Conservation (phyloP, 208 protist genomes). For the Wallacemonas sp. region DNA sequence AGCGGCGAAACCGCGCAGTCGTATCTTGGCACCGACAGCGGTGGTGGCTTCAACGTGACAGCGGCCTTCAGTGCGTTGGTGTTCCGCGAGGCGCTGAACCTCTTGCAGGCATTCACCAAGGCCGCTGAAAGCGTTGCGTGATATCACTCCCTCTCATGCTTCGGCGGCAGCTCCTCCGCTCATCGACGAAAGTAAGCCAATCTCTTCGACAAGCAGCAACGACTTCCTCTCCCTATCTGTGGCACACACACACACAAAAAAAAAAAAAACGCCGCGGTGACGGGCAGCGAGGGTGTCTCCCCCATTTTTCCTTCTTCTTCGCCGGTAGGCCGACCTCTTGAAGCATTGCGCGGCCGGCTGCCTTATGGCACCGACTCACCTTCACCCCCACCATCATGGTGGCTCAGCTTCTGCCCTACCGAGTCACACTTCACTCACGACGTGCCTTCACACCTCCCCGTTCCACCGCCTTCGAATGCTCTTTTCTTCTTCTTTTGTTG, state of each 20-base stretch:
- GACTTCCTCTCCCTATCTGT: not conserved
- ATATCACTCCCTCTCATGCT: not conserved
- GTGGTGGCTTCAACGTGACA: constrained; percentile 39
- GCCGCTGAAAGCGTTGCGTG: not conserved
- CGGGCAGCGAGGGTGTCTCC: too few relatives aligned
- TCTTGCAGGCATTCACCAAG: constrained; percentile 1
- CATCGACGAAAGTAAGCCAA: not conserved
- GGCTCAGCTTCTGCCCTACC: too few relatives aligned
- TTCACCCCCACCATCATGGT: too few relatives aligned
- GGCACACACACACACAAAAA: too few relatives aligned
- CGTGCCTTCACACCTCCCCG: too few relatives aligned
- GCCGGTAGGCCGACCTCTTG: too few relatives aligned
- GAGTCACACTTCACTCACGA: too few relatives aligned
- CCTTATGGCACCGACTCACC: too few relatives aligned
- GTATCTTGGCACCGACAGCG: constrained; percentile 53
- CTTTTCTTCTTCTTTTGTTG: constrained; percentile 6
- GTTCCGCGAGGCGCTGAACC: constrained; percentile 21
- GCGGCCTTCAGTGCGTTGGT: constrained; percentile 45
- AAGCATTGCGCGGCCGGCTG: too few relatives aligned
- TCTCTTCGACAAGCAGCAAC: not conserved
- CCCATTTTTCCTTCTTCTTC: too few relatives aligned
- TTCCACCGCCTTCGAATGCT: too few relatives aligned
- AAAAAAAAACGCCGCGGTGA: too few relatives aligned
- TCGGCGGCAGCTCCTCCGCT: not conserved
- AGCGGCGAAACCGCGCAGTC: constrained; percentile 30